Percentiles rank a stretch among this genome's conserved stretches.
phyloP scores from a whole-genome alignment of 495 filamentous ascomycete species.

The Hamigera avellanea region DNA sequence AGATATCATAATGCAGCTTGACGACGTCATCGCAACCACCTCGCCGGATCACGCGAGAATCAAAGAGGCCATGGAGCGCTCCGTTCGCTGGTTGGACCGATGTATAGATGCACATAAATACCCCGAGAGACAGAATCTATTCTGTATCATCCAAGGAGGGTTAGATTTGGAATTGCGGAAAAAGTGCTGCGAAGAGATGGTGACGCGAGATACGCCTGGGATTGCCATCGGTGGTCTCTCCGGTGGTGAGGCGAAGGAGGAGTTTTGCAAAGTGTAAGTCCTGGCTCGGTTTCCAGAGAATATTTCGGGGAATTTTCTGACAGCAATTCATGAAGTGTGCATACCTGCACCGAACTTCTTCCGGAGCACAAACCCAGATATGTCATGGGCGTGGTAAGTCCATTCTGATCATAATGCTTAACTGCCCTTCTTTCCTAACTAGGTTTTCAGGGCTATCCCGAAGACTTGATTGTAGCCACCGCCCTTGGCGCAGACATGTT shows the following conservation, averaged over 20 bases:
- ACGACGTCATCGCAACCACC: constrained; percentile 93
- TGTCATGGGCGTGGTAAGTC: constrained; percentile 85
- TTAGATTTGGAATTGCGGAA: constrained; percentile 80
- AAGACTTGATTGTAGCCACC: constrained; percentile 83
- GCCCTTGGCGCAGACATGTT: constrained; percentile 98
- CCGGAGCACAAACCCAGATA: constrained; percentile 90
- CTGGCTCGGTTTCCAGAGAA: background rate
- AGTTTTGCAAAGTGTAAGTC: constrained; percentile 48
- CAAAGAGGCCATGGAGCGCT: constrained; percentile 88
- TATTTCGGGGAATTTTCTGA: background rate
- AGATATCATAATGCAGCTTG: constrained; percentile 98
- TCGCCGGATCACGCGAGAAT: constrained; percentile 80
- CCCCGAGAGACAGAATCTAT: constrained; percentile 81
- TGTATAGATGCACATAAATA: constrained; percentile 88
- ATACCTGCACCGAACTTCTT: constrained; percentile 71
- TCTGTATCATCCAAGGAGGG: constrained; percentile 97
- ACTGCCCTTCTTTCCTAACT: background rate
- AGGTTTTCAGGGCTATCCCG: constrained; percentile 62
- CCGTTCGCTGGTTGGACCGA: constrained; percentile 95
- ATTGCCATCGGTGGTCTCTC: constrained; percentile 94
- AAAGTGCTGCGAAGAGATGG: constrained; percentile 83
- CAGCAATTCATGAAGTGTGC: constrained; percentile 44
- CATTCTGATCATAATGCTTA: background rate
- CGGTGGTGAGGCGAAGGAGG: constrained; percentile 66
- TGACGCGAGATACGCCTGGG: constrained; percentile 79